Conservation (phyloP, 192 early-diverging fungal genomes). For the Kickxella alabastrina region DNA sequence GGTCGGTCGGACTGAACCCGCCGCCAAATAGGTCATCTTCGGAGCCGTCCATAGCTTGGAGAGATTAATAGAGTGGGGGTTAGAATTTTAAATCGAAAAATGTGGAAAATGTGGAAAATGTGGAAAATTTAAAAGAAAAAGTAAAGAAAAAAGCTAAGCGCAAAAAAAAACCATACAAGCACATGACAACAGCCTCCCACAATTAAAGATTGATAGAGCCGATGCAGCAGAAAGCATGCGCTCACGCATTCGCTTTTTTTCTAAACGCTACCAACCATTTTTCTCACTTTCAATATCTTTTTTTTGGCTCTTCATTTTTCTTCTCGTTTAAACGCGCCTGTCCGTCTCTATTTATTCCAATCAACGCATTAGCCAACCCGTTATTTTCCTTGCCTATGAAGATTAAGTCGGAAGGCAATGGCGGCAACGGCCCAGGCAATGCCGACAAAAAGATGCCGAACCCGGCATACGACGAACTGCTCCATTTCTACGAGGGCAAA, state of each 20-base stretch:
- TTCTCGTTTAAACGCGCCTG: background rate
- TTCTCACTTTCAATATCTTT: too few relatives aligned
- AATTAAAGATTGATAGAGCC: too few relatives aligned
- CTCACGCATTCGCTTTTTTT: too few relatives aligned
- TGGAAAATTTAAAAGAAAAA: constrained; percentile 1
- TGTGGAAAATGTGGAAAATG: background rate
- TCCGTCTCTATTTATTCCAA: background rate
- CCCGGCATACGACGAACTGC: constrained; percentile 40
- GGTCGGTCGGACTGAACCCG: constrained; percentile 10
- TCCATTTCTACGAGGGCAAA: constrained; percentile 36
- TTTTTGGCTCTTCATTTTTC: too few relatives aligned
- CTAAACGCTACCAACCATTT: too few relatives aligned
- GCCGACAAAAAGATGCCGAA: constrained; percentile 4
- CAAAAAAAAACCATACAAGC: background rate
- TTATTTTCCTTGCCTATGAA: too few relatives aligned
- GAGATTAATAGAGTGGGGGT: too few relatives aligned
- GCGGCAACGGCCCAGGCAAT: constrained; percentile 6
- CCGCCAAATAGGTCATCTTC: constrained; percentile 37
- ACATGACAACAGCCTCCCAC: too few relatives aligned
- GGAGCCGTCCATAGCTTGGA: constrained; percentile 17
- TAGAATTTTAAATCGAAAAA: too few relatives aligned
- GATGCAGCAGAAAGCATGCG: too few relatives aligned
- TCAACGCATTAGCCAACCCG: background rate
- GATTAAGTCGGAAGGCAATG: constrained; percentile 12
- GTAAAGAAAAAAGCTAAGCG: background rate